Base-by-base conservation (phyloP, 73 alveolate genomes). In the Paramecium pentaurelia region DNA sequence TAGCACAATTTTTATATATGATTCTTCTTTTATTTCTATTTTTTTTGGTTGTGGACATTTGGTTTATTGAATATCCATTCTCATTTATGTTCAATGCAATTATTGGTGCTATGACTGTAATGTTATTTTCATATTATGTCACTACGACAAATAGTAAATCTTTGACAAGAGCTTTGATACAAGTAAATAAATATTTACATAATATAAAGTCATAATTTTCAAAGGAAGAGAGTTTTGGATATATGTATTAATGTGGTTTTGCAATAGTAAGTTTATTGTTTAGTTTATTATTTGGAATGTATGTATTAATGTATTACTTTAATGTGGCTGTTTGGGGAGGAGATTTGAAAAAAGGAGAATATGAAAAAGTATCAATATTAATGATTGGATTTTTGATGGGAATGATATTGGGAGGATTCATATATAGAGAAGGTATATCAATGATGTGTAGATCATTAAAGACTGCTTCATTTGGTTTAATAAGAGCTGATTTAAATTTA, bases 391-490 rank as follows among this genome's bases (percentile, higher is more conserved):
- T 44, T 12, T 25, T 80, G 30, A 80, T 80, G 91, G 91, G 91
- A 80, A 44, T 80, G 91, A 22, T 80, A 11, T 16, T 80, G 8
- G 91, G 64, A 44, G 71, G 58, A 45, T 80, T 80, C 1, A 44
- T 80, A 2, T 80, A 80, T 44, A 80, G 91, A 45, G 91, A 80
- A 80, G 75, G 64, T 5, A 47, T 80, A 20, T 80, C 91, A 4
- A 80, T 80, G 32, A 80, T 80, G 91, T 80, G 91, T 36, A 80
- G 91, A 80, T 44, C 77, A n/a, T 20, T 80, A 7, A 80, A 49
- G 32, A 45, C 91, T 44, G 91, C 77, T 7, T 44, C 91, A 7
- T 80, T 80, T 22, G 91, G 91, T 9, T 22, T 45, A 1, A 80
- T 80, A 12, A 80, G 58, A 27, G 75, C 91, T 10, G 91, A 80